Conservation (phyloP, 2,329 filamentous ascomycete genomes). For the Colletotrichum somersetense region DNA sequence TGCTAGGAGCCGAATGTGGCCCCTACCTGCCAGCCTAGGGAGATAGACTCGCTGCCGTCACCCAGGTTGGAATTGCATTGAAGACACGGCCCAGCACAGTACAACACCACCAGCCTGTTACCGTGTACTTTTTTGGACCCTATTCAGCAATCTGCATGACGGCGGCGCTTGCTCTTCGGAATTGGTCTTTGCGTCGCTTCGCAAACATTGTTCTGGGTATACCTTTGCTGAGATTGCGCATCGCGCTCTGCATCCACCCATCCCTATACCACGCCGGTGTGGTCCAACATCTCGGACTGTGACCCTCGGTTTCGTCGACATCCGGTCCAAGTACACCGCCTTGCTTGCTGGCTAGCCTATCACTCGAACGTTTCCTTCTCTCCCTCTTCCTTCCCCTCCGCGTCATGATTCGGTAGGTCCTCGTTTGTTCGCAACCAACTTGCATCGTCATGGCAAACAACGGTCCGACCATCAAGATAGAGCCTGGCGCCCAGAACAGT, state of each 20-base stretch:
- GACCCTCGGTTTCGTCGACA: not conserved
- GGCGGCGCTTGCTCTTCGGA: slow-evolving; percentile 21
- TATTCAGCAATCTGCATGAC: slow-evolving; percentile 25
- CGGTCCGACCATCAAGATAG: slow-evolving; percentile 23
- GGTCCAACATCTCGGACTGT: slow-evolving; percentile 14
- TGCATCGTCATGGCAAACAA: slow-evolving; percentile 38
- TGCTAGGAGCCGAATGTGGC: slow-evolving; percentile 26
- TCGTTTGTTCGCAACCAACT: not conserved
- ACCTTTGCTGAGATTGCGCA: slow-evolving; percentile 4
- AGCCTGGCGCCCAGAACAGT: slow-evolving; percentile 42
- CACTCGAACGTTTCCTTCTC: not conserved
- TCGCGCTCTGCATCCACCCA: slow-evolving; percentile 14
- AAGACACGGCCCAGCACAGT: slow-evolving; percentile 16
- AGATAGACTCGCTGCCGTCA: not conserved
- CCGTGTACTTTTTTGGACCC: slow-evolving; percentile 15
- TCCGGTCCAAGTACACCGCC: slow-evolving; percentile 1
- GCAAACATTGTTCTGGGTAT: slow-evolving; percentile 29
- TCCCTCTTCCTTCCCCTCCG: not conserved
- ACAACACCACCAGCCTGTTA: not conserved
- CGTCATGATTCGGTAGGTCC: slow-evolving; percentile 15
- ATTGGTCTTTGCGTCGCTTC: slow-evolving; percentile 8
- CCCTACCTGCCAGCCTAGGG: not conserved
- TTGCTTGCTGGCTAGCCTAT: not conserved
- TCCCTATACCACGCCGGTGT: slow-evolving; percentile 5
- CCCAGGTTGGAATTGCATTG: slow-evolving; percentile 8